Base-by-base conservation (phyloP, 768 basidiomycete species). In the Auriscalpium orientale region DNA sequence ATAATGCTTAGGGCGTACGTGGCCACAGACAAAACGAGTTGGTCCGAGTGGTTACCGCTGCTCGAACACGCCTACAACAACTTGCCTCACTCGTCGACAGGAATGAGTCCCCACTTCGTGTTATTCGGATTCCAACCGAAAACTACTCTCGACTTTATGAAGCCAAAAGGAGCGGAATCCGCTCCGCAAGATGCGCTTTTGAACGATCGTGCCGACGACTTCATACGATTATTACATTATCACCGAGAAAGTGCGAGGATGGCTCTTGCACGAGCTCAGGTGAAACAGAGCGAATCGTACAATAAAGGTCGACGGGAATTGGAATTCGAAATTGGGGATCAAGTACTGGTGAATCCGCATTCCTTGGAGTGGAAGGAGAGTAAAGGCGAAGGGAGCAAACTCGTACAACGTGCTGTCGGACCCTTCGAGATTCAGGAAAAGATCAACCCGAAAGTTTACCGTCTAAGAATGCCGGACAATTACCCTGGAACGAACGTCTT, bases 341-440 rank as follows among this genome's bases (percentile, higher is more conserved):
- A 55, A 20, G 55, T 62, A 0, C 57, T 68, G 1, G 46, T 67
- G 11, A 65, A 65, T 36, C 64, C 65, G 1, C 63, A 66, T 34
- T 57, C 58, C 0, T 56, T 66, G 10, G 53, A 64, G 16, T 53
- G 62, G 8, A 16, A 62, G 4, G 54, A 61, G 13, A 11, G 37
- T 2, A 60, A 64, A 53, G 61, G 64, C 38, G 56, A 56, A 52
- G 67, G 66, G 34, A 57, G 49, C 54, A 70, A 61, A 18, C 54
- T 55, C 34, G 60, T 50, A 38, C 66, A 54, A 62, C 57, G 56
- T 20, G 46, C 45, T 28, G 28, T 57, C 53, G 65, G 68, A 0
- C 67, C 67, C 2, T 69, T 68, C 43, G 58, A 59, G 52, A 49
- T 70, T 0, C 54, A 62, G 34, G 47, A 62, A 38, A 63, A 57